Evolutionary conservation across 1,139 yeast species (phyloP).

Genomic region (Eremothecium coryli): DNA sequence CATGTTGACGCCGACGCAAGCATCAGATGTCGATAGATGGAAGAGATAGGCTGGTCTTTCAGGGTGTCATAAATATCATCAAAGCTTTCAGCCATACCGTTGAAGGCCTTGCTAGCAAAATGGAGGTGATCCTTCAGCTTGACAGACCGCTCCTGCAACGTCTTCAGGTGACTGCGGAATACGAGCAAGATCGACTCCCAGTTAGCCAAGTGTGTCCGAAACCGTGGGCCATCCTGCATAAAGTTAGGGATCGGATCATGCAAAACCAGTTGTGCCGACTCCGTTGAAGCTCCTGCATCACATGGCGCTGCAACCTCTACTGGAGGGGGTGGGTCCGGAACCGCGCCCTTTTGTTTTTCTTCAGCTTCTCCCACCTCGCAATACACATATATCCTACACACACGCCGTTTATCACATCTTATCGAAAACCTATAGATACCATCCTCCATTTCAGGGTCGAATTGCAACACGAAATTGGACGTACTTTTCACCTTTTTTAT

Average conservation of each 20-base stretch:
- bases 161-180: conserved; percentile 6
- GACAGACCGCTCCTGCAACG: conserved; percentile 5
- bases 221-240: conserved; percentile 10
- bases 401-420: neutral
- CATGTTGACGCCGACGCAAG: conserved; percentile 1
- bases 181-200: conserved; percentile 6
- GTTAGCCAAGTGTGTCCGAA: conserved; percentile 8
- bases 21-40: neutral
- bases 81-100: conserved; percentile 4
- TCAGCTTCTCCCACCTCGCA: neutral
- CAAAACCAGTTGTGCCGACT: neutral
- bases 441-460: conserved; percentile 2
- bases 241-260: conserved; percentile 4
- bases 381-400: conserved; percentile 1
- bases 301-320: conserved; percentile 39
- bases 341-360: conserved; percentile 34
- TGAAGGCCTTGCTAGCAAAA: conserved; percentile 4
- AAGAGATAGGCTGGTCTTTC: conserved; percentile 4
- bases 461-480: neutral
- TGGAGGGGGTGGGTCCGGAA: conserved; percentile 7
- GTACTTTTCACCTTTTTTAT: conserved; percentile 2
- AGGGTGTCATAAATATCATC: neutral
- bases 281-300: conserved; percentile 49
- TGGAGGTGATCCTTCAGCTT: conserved; percentile 6
- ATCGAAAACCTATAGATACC: conserved; percentile 1